Evolutionary conservation across 2,329 filamentous ascomycete species (phyloP).

Genomic region (Colletotrichum scovillei): DNA sequence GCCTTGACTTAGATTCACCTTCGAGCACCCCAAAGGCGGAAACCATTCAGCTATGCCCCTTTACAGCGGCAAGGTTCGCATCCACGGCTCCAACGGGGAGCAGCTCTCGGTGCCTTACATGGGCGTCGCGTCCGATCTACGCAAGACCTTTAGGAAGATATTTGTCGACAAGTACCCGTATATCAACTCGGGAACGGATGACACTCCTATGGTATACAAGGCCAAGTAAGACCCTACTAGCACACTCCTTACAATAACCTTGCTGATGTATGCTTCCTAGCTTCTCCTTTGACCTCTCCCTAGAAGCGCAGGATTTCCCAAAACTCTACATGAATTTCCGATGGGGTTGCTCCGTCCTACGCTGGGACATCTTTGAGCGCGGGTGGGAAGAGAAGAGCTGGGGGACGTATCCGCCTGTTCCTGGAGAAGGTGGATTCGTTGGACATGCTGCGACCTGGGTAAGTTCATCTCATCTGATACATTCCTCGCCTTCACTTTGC

Average conservation of each 20-base stretch:
- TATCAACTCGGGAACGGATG: constrained; percentile 1
- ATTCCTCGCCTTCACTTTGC: too few species aligned
- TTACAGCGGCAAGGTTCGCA: constrained; percentile 56
- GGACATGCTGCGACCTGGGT: constrained; percentile 42
- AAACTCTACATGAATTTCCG: constrained; percentile 12
- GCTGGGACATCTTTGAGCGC: constrained; percentile 48
- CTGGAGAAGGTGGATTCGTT: constrained; percentile 51
- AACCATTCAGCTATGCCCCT: constrained; percentile 49
- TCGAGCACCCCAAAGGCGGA: constrained; percentile 41
- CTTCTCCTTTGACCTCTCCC: constrained; percentile 30
- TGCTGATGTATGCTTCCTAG: background rate
- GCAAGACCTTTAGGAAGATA: constrained; percentile 11
- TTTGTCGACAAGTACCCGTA: constrained; percentile 9
- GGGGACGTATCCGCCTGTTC: constrained; percentile 50
- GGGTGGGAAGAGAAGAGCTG: constrained; percentile 53
- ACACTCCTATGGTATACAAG: constrained; percentile 15
- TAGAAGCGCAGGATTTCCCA: constrained; percentile 28
- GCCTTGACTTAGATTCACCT: constrained; percentile 36
- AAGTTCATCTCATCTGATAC: background rate
- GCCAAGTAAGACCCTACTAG: constrained; percentile 8
- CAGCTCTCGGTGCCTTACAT: constrained; percentile 54
- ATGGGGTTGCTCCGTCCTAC: constrained; percentile 19
- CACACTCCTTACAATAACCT: rapidly evolving
- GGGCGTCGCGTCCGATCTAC: constrained; percentile 34
- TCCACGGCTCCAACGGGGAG: constrained; percentile 54